Base-by-base conservation (phyloP, 371 early-diverging fungal genomes). In the Lichtheimia ornata region DNA sequence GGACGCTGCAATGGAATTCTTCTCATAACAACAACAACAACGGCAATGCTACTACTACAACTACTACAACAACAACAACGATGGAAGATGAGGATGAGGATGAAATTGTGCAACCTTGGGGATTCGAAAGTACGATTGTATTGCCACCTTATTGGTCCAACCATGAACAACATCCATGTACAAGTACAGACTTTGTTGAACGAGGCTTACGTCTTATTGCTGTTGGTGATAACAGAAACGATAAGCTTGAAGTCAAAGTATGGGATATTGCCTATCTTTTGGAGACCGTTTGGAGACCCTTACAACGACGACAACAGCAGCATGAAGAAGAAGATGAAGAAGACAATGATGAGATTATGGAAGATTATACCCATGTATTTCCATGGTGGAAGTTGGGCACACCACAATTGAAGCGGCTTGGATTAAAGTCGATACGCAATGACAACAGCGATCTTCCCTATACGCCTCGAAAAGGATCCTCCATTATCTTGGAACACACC, bases 251-350 rank as follows among this genome's bases (percentile, higher is more conserved):
- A 43, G 71, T 78, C 62, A 74, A 75, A 56, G 70, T 78, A 0
- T 78, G 79, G 79, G 79, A 78, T 53, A 78, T 78, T 18, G 64
- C 73, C 0, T 71, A 73, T 53, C 25, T 78, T 7, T 49, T 78
- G 25, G 50, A 43, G 27, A 65, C 63, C 1, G 50, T 56, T 4
- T 74, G 75, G 75, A 47, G 67, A 7, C 77, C 74, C 0, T 57
- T 72, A 15, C 40, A 56, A 53, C 35, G 4, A 28, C 40, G 50
- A 53, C 35, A 4, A 28, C 28, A 28, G 0, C 28, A 9, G 12
- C 41, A 53, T 17, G 25, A 20, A 44, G 62, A 47, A 12, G 41
- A 50, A 11, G 52, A 52, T 3, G 42, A 40, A 25, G 50, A 25
- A 12, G 41, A 44, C 7, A 35, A 35, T 35, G 35, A 35, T 35